Percentiles rank a stretch among this genome's conserved stretches.
Evolutionary conservation across 257 asterid species (phyloP).

Genomic region (Lavandula angustifolia): DNA sequence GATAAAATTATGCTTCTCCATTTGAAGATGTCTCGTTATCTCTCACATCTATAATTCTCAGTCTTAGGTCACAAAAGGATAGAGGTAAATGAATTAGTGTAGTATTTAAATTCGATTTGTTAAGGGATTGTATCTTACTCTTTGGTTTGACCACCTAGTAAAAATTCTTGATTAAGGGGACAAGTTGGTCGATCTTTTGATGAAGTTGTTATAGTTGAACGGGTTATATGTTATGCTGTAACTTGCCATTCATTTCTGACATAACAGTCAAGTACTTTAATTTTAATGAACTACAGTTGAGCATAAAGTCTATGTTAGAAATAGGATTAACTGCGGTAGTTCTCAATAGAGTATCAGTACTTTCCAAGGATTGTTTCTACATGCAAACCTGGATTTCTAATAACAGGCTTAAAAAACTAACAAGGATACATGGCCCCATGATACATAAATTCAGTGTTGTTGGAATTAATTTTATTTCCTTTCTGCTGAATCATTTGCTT

Average conservation of each 20-base stretch:
- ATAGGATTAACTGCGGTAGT: not conserved
- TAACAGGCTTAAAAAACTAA: conserved; percentile 12
- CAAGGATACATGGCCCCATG: not conserved
- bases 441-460: not conserved
- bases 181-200: not conserved
- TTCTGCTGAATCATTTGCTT: not conserved
- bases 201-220: not conserved
- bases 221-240: not conserved
- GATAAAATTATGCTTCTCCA: too few relatives aligned
- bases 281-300: not conserved
- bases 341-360: not conserved
- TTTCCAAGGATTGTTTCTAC: not conserved
- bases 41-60: too few relatives aligned
- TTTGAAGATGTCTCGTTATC: too few relatives aligned
- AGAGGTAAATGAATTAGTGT: not conserved
- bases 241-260: not conserved
- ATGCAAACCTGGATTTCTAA: not conserved
- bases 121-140: not conserved
- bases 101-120: not conserved
- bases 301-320: not conserved
- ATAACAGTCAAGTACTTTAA: not conserved
- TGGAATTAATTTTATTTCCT: not conserved
- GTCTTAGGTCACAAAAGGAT: not conserved
- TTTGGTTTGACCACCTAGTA: conserved; percentile 3
- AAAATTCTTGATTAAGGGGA: not conserved